Evolutionary conservation across 257 asterid species (phyloP), one percentile per base, ranked within the genome.

Genomic region (Ocimum tenuiflorum): DNA sequence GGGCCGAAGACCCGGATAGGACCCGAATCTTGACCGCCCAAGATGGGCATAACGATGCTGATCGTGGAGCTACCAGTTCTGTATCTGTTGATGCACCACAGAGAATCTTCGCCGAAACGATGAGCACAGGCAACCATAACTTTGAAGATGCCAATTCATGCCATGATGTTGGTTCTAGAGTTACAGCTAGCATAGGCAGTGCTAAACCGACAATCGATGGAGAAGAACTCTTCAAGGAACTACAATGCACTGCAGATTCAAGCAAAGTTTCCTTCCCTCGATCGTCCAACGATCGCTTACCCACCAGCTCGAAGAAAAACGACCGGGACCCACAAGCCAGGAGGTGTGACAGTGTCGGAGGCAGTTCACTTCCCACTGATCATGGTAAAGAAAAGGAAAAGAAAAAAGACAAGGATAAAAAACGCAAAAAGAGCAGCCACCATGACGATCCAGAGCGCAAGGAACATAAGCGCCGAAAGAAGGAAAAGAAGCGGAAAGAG

Each of bases 181-280:
- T 94, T 10, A 90, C 95, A 13, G 97, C 95, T 19, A 92, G 99
- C 76, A 92, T 89, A 52, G 97, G 95, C 74, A 83, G 95, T 70
- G 94, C 82, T 63, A 91, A 89, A 73, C 87, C 87, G 48, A 76
- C 87, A 14, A 24, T 61, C 3, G 87, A 83, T 14, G 91, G 79
- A 31, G 89, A 86, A 19, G 95, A 87, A 18, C 83, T 83, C n/a
- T 75, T 70, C 46, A 86, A 79, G 81, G 97, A 91, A 60, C 84
- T 94, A 8, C 96, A 90, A 57, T 94, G 97, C 51, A 94, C 96
- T 9, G 97, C 99, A 68, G 99, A 94, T 73, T 94, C 99, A 12
- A 86, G 95, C 80, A 88, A 77, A 75, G 88, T 82, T 39, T 70
- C 78, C 41, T 52, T 73, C 45, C 80, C 75, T 3, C 74, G n/a